phyloP scores from a whole-genome alignment of 805 yeast species.

The Candida krabiensis region DNA sequence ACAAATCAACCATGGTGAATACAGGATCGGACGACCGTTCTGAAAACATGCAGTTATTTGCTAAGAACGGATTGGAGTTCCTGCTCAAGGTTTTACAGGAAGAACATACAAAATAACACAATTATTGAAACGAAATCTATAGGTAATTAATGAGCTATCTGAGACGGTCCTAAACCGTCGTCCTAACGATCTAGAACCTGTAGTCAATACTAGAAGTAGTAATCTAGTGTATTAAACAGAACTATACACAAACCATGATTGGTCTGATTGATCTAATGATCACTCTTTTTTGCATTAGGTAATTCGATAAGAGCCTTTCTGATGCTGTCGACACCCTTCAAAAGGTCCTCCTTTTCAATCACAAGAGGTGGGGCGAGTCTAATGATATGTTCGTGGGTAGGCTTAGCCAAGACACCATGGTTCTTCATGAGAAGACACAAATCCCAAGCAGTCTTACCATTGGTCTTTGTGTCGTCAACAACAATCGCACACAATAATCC shows the following conservation, averaged over 20 bases:
- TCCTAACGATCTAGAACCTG: too few species aligned
- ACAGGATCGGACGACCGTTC: slow-evolving; percentile 57
- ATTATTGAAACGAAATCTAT: too few species aligned
- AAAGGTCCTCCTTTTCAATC: slow-evolving; percentile 81
- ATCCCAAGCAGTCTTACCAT: slow-evolving; percentile 96
- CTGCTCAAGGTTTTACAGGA: slow-evolving; percentile 49
- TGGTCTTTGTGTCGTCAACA: slow-evolving; percentile 77
- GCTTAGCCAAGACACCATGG: slow-evolving; percentile 89
- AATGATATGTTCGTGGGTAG: slow-evolving; percentile 93
- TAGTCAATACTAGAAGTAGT: too few species aligned
- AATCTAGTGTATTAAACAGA: too few species aligned
- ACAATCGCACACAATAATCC: slow-evolving; percentile 92
- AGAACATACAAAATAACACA: slow-evolving; percentile 5
- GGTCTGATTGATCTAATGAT: slow-evolving; percentile 29
- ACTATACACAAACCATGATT: too few species aligned
- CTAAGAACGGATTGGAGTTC: slow-evolving; percentile 61
- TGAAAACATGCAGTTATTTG: slow-evolving; percentile 74
- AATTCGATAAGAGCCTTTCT: slow-evolving; percentile 54
- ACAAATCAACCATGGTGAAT: slow-evolving; percentile 41
- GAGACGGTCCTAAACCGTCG: too few species aligned
- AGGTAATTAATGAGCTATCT: too few species aligned
- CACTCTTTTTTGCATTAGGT: slow-evolving; percentile 52
- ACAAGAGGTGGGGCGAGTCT: slow-evolving; percentile 96
- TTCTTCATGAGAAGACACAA: slow-evolving; percentile 86
- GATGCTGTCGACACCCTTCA: slow-evolving; percentile 78